Conservation (phyloP, 306 rosid genomes). For the Cyclanthera cordifolia region DNA sequence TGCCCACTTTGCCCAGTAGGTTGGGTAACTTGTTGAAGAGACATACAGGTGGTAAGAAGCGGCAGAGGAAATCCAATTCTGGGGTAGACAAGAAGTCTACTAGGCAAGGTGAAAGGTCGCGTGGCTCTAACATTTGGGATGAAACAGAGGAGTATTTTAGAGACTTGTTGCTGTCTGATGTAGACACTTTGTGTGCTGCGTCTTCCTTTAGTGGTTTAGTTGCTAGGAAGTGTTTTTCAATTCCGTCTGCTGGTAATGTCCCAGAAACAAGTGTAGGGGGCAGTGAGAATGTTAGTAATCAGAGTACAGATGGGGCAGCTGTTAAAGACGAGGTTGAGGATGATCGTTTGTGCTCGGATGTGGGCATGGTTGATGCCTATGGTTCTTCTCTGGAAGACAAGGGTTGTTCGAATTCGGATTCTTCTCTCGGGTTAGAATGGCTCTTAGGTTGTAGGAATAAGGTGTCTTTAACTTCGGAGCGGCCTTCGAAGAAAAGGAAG, state of each 20-base stretch:
- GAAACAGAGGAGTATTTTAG: slow-evolving; percentile 75
- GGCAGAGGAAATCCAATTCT: slow-evolving; percentile 65
- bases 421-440: slow-evolving; percentile 48
- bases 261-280: slow-evolving; percentile 17
- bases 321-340: slow-evolving; percentile 21
- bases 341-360: slow-evolving; percentile 21
- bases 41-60: slow-evolving; percentile 48
- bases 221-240: slow-evolving; percentile 32
- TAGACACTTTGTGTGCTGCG: slow-evolving; percentile 42
- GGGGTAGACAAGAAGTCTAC: slow-evolving; percentile 57
- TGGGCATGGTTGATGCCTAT: slow-evolving; percentile 22
- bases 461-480: slow-evolving; percentile 53
- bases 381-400: slow-evolving; percentile 24
- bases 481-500: slow-evolving; percentile 85
- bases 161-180: slow-evolving; percentile 49
- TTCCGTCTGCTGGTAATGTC: slow-evolving; percentile 34
- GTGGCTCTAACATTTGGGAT: slow-evolving; percentile 46
- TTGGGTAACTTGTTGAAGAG: slow-evolving; percentile 53
- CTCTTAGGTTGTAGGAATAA: slow-evolving; percentile 73
- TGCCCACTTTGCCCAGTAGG: slow-evolving; percentile 54
- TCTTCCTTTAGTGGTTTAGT: slow-evolving; percentile 34
- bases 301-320: slow-evolving; percentile 9
- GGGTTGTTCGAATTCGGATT: slow-evolving; percentile 18
- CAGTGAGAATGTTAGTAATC: slow-evolving; percentile 9
- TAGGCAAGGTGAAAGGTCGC: slow-evolving; percentile 36